Percentiles rank a stretch among this genome's conserved stretches.
Evolutionary conservation across 208 protist species (phyloP).

Genomic region (Trichomonas tenax): DNA sequence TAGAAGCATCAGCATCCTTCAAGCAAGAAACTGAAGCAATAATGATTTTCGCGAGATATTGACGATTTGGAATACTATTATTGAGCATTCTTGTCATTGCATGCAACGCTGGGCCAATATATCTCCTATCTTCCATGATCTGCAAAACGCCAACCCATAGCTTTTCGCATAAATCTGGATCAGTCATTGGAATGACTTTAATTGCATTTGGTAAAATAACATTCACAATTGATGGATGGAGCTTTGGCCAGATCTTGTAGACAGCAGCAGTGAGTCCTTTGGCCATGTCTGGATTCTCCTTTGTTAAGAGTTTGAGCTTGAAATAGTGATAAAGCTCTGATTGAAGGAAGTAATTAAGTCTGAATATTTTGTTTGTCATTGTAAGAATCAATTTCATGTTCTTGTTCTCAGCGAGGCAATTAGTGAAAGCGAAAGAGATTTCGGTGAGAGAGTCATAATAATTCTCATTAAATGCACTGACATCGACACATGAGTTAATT

Average conservation of each 20-base stretch:
- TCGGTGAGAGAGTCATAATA: background rate
- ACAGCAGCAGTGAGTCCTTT: background rate
- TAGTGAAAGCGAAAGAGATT: background rate
- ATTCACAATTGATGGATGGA: background rate
- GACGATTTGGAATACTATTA: background rate
- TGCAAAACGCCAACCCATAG: background rate
- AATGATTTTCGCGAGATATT: background rate
- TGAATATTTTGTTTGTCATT: background rate
- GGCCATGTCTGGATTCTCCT: background rate
- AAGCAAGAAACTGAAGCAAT: background rate
- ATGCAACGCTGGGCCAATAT: background rate
- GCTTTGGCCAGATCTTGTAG: background rate
- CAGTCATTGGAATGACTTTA: background rate
- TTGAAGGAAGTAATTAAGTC: background rate
- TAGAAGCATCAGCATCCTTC: background rate
- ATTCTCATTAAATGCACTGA: background rate
- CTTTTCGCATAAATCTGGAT: background rate
- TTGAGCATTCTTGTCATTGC: background rate
- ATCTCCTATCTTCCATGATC: background rate
- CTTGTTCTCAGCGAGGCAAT: background rate
- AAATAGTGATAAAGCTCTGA: background rate
- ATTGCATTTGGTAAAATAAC: background rate
- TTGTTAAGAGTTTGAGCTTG: background rate
- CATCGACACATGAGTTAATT: background rate
- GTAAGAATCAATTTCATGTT: background rate